phyloP scores from a whole-genome alignment of 805 yeast species.

The Candida hungchunana region DNA sequence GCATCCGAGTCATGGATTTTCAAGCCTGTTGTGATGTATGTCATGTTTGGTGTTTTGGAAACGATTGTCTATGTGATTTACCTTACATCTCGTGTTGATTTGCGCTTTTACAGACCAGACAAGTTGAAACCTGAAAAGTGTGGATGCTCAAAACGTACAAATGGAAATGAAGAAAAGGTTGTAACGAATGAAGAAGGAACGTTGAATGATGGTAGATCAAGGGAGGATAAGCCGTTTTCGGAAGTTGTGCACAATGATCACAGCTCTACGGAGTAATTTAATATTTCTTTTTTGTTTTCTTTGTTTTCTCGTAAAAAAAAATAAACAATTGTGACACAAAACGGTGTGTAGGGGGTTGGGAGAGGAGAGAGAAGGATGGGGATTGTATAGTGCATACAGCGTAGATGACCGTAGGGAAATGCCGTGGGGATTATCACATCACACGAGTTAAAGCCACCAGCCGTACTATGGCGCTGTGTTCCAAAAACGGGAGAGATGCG shows the following conservation, averaged over 20 bases:
- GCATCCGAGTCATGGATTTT: constrained; percentile 39
- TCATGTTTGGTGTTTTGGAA: constrained; percentile 68
- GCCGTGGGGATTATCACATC: too few relatives aligned
- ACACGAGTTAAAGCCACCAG: too few relatives aligned
- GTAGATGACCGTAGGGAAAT: too few relatives aligned
- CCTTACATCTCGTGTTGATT: constrained; percentile 62
- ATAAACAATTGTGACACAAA: too few relatives aligned
- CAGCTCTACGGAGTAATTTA: constrained; percentile 9
- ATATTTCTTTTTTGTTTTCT: not conserved
- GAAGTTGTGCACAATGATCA: constrained; percentile 8
- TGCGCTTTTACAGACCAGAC: constrained; percentile 80
- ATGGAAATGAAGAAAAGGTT: too few relatives aligned
- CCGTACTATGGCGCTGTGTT: too few relatives aligned
- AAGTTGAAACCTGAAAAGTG: constrained; percentile 30
- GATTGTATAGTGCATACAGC: too few relatives aligned
- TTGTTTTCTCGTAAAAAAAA: too few relatives aligned
- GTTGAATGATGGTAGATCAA: constrained; percentile 4
- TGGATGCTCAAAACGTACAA: too few relatives aligned
- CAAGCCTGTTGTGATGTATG: constrained; percentile 57
- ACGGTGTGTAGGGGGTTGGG: too few relatives aligned
- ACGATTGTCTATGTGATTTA: constrained; percentile 51
- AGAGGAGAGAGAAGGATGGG: too few relatives aligned
- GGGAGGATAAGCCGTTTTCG: constrained; percentile 12
- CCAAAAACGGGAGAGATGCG: too few relatives aligned
- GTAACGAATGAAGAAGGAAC: constrained; percentile 2